These are phyloP conservation scores for Penicillium pulvis DNA, from an alignment of 495 filamentous ascomycete genomes.

Conservation along the genomic window DNA sequence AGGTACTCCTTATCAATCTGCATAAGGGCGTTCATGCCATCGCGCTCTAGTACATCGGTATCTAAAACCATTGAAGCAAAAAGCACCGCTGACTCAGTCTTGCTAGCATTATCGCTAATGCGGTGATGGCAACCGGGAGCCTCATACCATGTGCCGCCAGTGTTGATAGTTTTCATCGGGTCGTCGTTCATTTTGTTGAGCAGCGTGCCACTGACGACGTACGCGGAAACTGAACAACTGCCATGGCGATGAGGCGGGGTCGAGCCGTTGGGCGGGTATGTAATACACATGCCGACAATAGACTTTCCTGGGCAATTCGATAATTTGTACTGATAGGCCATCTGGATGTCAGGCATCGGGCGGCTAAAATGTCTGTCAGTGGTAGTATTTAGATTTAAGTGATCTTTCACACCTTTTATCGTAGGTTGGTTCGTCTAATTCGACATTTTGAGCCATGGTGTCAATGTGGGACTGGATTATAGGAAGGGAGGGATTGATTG, in stretches of 20 bases:
- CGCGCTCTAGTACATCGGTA: slow-evolving; percentile 32
- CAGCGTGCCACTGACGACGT: slow-evolving; percentile 33
- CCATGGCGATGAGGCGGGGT: slow-evolving; percentile 47
- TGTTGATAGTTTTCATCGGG: slow-evolving; percentile 23
- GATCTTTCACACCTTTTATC: slow-evolving; percentile 16
- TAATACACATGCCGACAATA: slow-evolving; percentile 35
- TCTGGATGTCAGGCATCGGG: slow-evolving; percentile 29
- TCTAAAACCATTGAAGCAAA: slow-evolving; percentile 38
- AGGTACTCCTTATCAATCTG: slow-evolving; percentile 36
- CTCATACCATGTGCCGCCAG: slow-evolving; percentile 42
- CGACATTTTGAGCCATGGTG: not conserved
- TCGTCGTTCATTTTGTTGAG: slow-evolving; percentile 49
- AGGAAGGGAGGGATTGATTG: too few species aligned
- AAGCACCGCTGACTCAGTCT: slow-evolving; percentile 32
- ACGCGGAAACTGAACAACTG: slow-evolving; percentile 34
- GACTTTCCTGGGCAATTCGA: slow-evolving; percentile 35
- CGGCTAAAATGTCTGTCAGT: slow-evolving; percentile 14
- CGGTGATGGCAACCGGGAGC: slow-evolving; percentile 48
- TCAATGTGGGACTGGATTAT: not conserved
- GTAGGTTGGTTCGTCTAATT: slow-evolving; percentile 26
- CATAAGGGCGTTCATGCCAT: slow-evolving; percentile 30
- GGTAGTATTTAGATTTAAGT: not conserved
- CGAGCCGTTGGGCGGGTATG: slow-evolving; percentile 39
- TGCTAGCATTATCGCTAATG: slow-evolving; percentile 42
- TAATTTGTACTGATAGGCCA: slow-evolving; percentile 35